Evolutionary conservation across 257 asterid genomes (phyloP), one percentile per base, ranked within the genome.

Genomic region (Scutellaria galericulata): DNA sequence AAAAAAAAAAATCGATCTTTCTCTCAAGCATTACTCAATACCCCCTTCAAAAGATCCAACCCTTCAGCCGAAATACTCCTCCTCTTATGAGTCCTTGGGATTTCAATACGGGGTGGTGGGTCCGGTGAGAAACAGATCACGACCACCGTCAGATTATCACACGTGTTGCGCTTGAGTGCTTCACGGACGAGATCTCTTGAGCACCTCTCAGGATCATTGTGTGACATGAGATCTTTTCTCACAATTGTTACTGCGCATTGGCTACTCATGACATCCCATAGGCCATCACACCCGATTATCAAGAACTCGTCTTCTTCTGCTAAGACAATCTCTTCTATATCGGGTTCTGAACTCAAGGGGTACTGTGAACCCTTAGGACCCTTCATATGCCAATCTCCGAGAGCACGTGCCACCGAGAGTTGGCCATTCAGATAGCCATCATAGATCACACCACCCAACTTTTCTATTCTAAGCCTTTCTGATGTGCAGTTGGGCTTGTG

Each of bases 241-340:
- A 88, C 91, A 7, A 92, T 81, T 20, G 97, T 90, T 10, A 92
- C 97, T 0, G 97, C 97, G 22, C 84, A 92, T 59, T 88, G 96
- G 79, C 97, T 92, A 41, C 98, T 92, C 97, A 90, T 92, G 9
- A 92, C 95, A 47, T 92, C 97, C 98, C 98, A 92, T 11, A 92
- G 68, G 11, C 98, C 98, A 75, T 92, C 97, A 9, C 97, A 88
- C 1, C 97, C 98, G 1, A 90, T 88, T 24, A 92, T 87, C 79
- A 92, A 72, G 82, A 92, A 92, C 86, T 92, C 93, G 6, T 92
- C 98, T 80, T 90, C 97, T 64, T 86, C 95, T 3, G 87, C 77
- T 61, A 92, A 68, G 61, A 76, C 70, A 57, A 88, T 22, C 79
- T 92, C 97, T 71, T 87, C 86, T 41, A 92, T 68, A 80, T 92